Base-by-base conservation (phyloP, 768 basidiomycete genomes). In the Panaeolus papilionaceus region DNA sequence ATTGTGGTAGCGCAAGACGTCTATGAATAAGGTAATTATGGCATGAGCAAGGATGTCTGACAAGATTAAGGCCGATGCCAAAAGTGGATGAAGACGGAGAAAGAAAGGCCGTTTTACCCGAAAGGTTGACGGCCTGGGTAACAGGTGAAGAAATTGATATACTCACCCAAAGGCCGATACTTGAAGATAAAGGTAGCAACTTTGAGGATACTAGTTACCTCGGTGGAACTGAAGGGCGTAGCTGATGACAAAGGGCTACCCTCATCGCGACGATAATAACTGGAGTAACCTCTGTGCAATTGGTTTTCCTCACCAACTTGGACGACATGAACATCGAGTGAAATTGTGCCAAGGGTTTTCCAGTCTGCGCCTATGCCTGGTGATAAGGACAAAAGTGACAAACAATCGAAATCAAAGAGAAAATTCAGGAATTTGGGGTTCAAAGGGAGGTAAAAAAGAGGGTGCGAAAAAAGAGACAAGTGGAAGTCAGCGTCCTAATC, bases 171-270 rank as follows among this genome's bases (percentile, higher is more conserved):
- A 61, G 77, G 75, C 66, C 77, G 73, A 65, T 78, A 78, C 23
- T 75, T 75, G 73, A 78, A 78, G 7, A 74, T 67, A 63, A 78
- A 78, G 38, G 75, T 78, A 18, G 77, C 77, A 61, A 78, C 75
- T 69, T 78, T 78, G 51, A 71, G 64, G 28, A 78, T 64, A 66
- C 77, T 78, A 8, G 74, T 75, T 18, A 78, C 77, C 62, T 78
- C 77, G 12, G 77, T 78, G 4, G 77, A 78, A 63, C 71, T 73
- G 62, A 75, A 76, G 14, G 77, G 77, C 6, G 74, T 75, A 28
- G 75, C 75, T 62, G 77, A 78, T 6, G 75, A 74, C 16, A 78
- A 62, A 38, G 75, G 75, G 11, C 71, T 71, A 9, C 73, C 73
- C 68, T 78, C 75, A 61, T 73, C 70, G 37, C 73, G 71, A 33